Base-by-base conservation (phyloP, 768 basidiomycete species). In the Phanerochaete sordida region DNA sequence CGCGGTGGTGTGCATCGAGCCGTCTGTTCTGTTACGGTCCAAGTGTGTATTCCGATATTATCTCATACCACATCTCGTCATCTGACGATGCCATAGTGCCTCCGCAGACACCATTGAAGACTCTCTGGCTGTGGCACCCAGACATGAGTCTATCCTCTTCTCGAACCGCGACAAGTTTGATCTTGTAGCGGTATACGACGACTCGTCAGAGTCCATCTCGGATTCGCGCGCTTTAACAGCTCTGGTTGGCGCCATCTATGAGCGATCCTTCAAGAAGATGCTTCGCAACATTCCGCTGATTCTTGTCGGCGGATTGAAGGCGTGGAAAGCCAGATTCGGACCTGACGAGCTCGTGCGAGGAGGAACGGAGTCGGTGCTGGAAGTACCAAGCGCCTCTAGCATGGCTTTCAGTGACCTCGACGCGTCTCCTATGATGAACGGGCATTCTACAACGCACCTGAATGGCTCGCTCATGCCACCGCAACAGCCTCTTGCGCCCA, bases 161-260 rank as follows among this genome's bases (percentile, higher is more conserved):
- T 71, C 76, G 44, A 90, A 93, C 61, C 90, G 96, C 43, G 84
- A 94, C 67, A 88, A 90, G 65, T 96, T 91, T 70, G 95, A 97
- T 65, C 73, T 95, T 23, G 85, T 99, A 26, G 91, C 88, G 16
- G 76, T 98, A 3, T 95, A 95, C 71, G 95, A 98, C 71, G 67
- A 81, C 52, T 71, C 77, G 30, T 86, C 91, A 48, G 78, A 81
- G 56, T 72, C 76, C 19, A 79, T 84, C 54, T 81, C 79, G 1
- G 70, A 73, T 2, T 71, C 75, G 21, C 76, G 84, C 0, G 83
- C 86, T 0, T 70, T 90, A n/a, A 77, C 82, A 1, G 69, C 78
- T 21, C 80, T 95, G 24, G 77, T 86, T 56, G 78, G 82, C 11
- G 81, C 87, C 2, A 90, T 97, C 45, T 88, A 82, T 71, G 89